Evolutionary conservation across 805 yeast genomes (phyloP), one percentile per base, ranked within the genome.

Genomic region (Schwanniomyces polymorphus): DNA sequence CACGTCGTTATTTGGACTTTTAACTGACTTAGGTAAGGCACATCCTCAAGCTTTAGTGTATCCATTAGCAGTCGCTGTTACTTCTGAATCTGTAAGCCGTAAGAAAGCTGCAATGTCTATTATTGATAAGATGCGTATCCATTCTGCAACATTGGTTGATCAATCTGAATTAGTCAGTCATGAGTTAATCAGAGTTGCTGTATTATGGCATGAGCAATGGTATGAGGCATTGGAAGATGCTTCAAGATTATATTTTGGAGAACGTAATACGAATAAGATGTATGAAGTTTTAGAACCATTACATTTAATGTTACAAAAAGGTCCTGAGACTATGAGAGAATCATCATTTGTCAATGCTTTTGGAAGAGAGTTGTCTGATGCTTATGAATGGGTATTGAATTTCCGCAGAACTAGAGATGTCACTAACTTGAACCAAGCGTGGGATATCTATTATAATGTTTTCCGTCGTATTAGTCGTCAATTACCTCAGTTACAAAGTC

Each of bases 171-270:
- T 91, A 46, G 97, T 94, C n/a, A 88, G 96, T 68, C 85, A 84
- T 54, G 99, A 94, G 60, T 79, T 94, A 47, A 91, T 94, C 52
- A 76, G 98, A 54, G 97, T 91, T 14, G 97, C 98, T 1, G 97
- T 92, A 3, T 68, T 94, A 50, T 91, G 99, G 97, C 96, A 91
- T 59, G 99, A 94, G 60, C 86, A 87, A 62, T 94, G 99, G 99
- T 91, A 91, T 57, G 98, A 92, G 68, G 97, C 96, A 2, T 74
- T 94, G 27, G 99, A 94, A 63, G 97, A 94, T 70, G 99, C 99
- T 0, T 91, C 97, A 3, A 76, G 97, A 49, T 78, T 88, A 44
- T 94, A 86, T 71, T 92, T 91, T 66, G 97, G 95, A 29, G 99
- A 94, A 52, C 94, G 90, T 57, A 91, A 94, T 60, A 87, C 92